These are phyloP conservation scores for Ricinus communis DNA, from an alignment of 345 rosid genomes.

Conservation along the genomic window DNA sequence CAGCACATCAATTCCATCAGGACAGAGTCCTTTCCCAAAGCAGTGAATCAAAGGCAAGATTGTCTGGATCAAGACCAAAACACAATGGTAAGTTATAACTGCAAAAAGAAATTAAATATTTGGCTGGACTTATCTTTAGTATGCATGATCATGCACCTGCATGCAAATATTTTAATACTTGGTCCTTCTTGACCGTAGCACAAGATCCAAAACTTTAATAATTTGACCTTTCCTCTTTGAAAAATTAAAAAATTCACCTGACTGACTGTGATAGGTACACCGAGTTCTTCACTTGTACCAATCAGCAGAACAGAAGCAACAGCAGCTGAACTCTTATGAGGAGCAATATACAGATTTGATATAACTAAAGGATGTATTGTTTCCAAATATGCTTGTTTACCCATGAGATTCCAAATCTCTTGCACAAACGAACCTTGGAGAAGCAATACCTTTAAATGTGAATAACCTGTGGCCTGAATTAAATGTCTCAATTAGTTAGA, in stretches of 20 bases:
- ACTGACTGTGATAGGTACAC: slow-evolving; percentile 76
- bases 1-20: slow-evolving; percentile 89
- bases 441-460: slow-evolving; percentile 83
- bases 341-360: slow-evolving; percentile 71
- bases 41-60: slow-evolving; percentile 82
- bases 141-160: neutral
- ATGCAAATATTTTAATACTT: slow-evolving; percentile 4
- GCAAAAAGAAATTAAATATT: slow-evolving; percentile 12
- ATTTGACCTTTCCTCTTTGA: too few relatives aligned
- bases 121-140: neutral
- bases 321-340: slow-evolving; percentile 74
- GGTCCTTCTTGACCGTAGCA: slow-evolving; percentile 16
- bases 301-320: slow-evolving; percentile 92
- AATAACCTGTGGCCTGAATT: slow-evolving; percentile 82
- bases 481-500: slow-evolving; percentile 28
- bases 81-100: slow-evolving; percentile 23
- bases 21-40: slow-evolving; percentile 87
- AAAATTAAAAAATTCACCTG: slow-evolving; percentile 52
- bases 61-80: slow-evolving; percentile 52
- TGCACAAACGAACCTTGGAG: slow-evolving; percentile 93
- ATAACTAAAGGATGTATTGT: slow-evolving; percentile 70
- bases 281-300: slow-evolving; percentile 94
- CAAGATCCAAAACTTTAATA: slow-evolving; percentile 10
- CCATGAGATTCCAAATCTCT: slow-evolving; percentile 75
- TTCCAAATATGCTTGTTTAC: slow-evolving; percentile 78